Evolutionary conservation across 2,329 filamentous ascomycete species (phyloP).

Genomic region (Aquanectria penicillioides): DNA sequence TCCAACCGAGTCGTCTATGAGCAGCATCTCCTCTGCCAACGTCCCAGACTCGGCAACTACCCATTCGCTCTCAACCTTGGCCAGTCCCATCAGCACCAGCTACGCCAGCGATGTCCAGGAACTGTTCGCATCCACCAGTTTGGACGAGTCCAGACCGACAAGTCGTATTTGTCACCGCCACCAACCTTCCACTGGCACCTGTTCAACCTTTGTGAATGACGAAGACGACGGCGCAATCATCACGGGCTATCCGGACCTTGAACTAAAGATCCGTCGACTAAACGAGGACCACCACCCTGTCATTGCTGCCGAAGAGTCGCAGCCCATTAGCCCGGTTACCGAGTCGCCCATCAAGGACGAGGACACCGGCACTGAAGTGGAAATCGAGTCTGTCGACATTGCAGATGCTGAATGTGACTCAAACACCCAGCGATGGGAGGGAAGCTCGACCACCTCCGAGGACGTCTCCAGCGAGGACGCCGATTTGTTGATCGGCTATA

Average conservation of each 20-base stretch:
- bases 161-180: conserved; percentile 47
- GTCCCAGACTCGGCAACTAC: conserved; percentile 52
- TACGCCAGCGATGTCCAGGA: conserved; percentile 49
- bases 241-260: conserved; percentile 41
- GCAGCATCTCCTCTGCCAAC: conserved; percentile 50
- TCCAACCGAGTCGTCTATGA: conserved; percentile 50
- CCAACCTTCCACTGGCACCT: conserved; percentile 47
- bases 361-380: conserved; percentile 27
- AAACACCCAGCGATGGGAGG: conserved; percentile 29
- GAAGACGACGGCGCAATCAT: conserved; percentile 44
- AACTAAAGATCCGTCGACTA: conserved; percentile 35
- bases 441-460: conserved; percentile 37
- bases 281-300: conserved; percentile 19
- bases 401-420: conserved; percentile 21
- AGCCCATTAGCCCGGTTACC: conserved; percentile 25
- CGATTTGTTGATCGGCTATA: conserved; percentile 48
- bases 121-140: conserved; percentile 40
- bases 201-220: conserved; percentile 51
- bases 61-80: conserved; percentile 48
- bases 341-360: conserved; percentile 38
- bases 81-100: conserved; percentile 49
- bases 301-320: conserved; percentile 14
- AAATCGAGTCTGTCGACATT: conserved; percentile 24
- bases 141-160: conserved; percentile 38
- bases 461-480: conserved; percentile 47